Evolutionary conservation across 192 early-diverging fungal genomes (phyloP).

Genomic region (Coemansia sp.): DNA sequence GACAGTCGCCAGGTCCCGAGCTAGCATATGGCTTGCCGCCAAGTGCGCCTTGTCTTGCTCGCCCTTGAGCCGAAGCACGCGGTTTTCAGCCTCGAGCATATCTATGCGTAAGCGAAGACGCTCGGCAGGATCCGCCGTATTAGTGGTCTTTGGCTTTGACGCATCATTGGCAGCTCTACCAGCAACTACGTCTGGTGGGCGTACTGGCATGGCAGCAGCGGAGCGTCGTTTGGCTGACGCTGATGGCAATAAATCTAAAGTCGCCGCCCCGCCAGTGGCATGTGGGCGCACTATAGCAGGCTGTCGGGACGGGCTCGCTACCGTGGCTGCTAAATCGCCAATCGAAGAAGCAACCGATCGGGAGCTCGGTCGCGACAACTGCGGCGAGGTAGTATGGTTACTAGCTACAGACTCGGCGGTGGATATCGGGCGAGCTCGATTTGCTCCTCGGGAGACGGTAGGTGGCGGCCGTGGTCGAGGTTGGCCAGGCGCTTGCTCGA

Average conservation of each 20-base stretch:
- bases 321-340: background rate
- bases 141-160: background rate
- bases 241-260: background rate
- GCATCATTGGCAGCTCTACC: background rate
- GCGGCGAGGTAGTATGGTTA: constrained; percentile 44
- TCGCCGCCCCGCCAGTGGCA: background rate
- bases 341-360: constrained; percentile 16
- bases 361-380: constrained; percentile 37
- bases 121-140: constrained; percentile 36
- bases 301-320: constrained; percentile 8
- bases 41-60: constrained; percentile 62
- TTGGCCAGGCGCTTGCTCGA: background rate
- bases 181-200: constrained; percentile 7
- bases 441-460: constrained; percentile 30
- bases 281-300: constrained; percentile 3
- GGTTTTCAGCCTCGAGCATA: constrained; percentile 73
- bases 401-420: constrained; percentile 38
- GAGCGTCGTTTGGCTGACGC: constrained; percentile 12
- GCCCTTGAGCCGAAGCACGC: constrained; percentile 66
- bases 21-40: constrained; percentile 62
- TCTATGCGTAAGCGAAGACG: constrained; percentile 68
- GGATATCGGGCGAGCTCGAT: constrained; percentile 40
- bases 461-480: constrained; percentile 25
- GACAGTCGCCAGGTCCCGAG: constrained; percentile 37
- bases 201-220: background rate